A percentile compares a stretch with the other conserved stretches of the same genome.
phyloP scores from a whole-genome alignment of 768 basidiomycete genomes.

The Holtermannia corniformis region DNA sequence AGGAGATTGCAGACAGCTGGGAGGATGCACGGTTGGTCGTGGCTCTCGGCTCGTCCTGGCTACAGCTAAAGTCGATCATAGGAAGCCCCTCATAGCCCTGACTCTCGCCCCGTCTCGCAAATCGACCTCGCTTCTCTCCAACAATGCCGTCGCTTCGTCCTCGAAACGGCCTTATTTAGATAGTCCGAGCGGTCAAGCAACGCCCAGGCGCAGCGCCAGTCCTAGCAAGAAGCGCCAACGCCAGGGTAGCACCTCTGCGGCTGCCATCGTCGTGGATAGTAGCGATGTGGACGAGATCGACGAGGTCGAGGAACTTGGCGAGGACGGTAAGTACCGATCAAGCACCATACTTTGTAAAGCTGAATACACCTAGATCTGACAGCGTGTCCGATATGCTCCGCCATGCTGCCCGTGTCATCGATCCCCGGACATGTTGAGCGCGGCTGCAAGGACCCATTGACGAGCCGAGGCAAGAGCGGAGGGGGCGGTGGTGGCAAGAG shows the following conservation, averaged over 20 bases:
- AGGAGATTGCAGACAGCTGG: slow-evolving; percentile 64
- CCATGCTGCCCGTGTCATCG: slow-evolving; percentile 44
- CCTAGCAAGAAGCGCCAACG: neutral
- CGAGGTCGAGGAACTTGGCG: slow-evolving; percentile 14
- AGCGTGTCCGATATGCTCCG: slow-evolving; percentile 56
- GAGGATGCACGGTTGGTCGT: slow-evolving; percentile 53
- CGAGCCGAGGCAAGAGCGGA: neutral
- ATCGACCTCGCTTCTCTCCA: neutral
- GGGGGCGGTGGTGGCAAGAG: slow-evolving; percentile 3
- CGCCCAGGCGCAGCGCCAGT: neutral
- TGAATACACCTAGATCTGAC: slow-evolving; percentile 35
- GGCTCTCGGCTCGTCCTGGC: slow-evolving; percentile 9
- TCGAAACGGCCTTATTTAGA: neutral
- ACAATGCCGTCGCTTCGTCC: neutral
- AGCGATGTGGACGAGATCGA: slow-evolving; percentile 1
- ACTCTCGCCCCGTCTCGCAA: neutral
- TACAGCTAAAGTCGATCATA: neutral
- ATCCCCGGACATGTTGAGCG: slow-evolving; percentile 64
- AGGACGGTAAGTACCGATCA: slow-evolving; percentile 21
- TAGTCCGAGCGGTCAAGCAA: neutral
- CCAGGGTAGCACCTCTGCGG: neutral
- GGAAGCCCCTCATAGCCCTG: neutral
- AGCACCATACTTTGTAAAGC: neutral
- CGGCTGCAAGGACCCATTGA: slow-evolving; percentile 43
- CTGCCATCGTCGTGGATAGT: neutral